A percentile compares a stretch with the other conserved stretches of the same genome.
Evolutionary conservation across 768 basidiomycete genomes (phyloP).

Genomic region (Rossbeevera mucosa): DNA sequence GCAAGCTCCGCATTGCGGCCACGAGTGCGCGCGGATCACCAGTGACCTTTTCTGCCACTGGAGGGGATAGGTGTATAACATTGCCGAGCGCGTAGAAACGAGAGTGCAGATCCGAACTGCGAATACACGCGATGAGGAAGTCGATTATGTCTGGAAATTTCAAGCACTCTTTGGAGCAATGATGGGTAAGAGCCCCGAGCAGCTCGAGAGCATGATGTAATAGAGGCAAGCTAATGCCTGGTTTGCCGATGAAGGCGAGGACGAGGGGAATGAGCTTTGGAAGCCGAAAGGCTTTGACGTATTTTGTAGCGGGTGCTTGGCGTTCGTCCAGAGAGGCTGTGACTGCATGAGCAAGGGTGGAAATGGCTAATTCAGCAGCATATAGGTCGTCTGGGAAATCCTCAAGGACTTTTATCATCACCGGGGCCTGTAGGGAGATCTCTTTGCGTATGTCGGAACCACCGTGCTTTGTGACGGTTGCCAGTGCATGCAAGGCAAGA

Average conservation of each 20-base stretch:
- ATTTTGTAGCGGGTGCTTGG: slow-evolving; percentile 26
- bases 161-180: slow-evolving; percentile 41
- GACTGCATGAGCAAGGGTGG: slow-evolving; percentile 48
- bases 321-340: slow-evolving; percentile 38
- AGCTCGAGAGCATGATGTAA: slow-evolving; percentile 49
- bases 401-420: slow-evolving; percentile 43
- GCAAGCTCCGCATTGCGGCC: slow-evolving; percentile 38
- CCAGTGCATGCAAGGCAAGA: slow-evolving; percentile 49
- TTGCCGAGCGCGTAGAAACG: slow-evolving; percentile 48
- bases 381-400: slow-evolving; percentile 46
- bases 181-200: slow-evolving; percentile 38
- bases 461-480: slow-evolving; percentile 57
- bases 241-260: slow-evolving; percentile 40
- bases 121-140: slow-evolving; percentile 51
- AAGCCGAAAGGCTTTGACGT: slow-evolving; percentile 39
- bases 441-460: slow-evolving; percentile 44
- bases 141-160: slow-evolving; percentile 39
- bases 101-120: slow-evolving; percentile 51
- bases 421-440: slow-evolving; percentile 39
- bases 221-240: slow-evolving; percentile 36
- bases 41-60: slow-evolving; percentile 36
- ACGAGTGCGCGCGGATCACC: slow-evolving; percentile 48
- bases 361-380: slow-evolving; percentile 45
- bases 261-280: slow-evolving; percentile 39
- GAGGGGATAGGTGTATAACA: slow-evolving; percentile 43